Evolutionary conservation across 2,329 filamentous ascomycete genomes (phyloP).

Genomic region (Sporothrix euskadiensis): DNA sequence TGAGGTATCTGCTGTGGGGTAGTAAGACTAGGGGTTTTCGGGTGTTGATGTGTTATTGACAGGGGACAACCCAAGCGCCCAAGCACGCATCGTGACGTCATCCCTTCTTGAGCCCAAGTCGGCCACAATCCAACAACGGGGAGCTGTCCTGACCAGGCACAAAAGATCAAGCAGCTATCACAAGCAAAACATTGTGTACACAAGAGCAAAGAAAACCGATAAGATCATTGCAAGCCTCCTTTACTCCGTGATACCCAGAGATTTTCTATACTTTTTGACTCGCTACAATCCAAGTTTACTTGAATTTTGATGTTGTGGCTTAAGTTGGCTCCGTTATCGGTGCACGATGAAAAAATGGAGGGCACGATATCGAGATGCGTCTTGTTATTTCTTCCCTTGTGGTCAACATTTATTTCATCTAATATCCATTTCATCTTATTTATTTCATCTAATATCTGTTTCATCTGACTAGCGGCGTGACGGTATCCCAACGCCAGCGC

Average conservation of each 20-base stretch:
- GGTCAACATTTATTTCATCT: no score
- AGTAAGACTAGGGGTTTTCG: neutral
- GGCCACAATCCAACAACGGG: neutral
- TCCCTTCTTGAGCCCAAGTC: neutral
- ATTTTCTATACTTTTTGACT: neutral
- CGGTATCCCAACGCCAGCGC: neutral
- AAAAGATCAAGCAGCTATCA: neutral
- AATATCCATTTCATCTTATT: no score
- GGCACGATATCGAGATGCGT: neutral
- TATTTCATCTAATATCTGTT: no score
- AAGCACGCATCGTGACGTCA: conserved; percentile 4
- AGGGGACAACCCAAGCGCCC: neutral
- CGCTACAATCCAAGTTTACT: neutral
- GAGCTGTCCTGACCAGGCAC: neutral
- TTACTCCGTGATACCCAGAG: neutral
- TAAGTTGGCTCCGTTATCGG: neutral
- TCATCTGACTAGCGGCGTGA: no score
- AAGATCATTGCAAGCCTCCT: neutral
- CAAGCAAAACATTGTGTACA: neutral
- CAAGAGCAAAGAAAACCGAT: neutral
- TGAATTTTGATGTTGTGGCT: neutral
- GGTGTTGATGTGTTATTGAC: neutral
- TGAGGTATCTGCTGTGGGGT: neutral
- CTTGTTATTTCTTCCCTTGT: no score
- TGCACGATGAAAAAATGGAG: neutral